Percentiles rank a stretch among this genome's conserved stretches.
Conservation (phyloP, 2,329 filamentous ascomycete genomes). For the Mariannaea elegans region DNA sequence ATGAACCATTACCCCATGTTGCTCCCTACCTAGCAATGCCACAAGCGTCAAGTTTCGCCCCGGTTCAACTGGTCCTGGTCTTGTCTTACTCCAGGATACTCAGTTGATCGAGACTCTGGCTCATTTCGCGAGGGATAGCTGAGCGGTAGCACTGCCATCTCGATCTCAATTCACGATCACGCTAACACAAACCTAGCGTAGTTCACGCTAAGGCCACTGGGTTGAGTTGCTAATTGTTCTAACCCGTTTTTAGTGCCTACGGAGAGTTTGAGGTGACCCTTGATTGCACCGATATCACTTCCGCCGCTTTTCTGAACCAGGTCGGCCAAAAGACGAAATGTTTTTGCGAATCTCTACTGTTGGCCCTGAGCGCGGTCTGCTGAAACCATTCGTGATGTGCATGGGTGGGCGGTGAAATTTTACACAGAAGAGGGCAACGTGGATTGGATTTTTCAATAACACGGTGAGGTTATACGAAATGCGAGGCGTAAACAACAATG, state of each 20-base stretch:
- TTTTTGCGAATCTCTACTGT: slow-evolving; percentile 77
- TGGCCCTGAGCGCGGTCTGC: slow-evolving; percentile 73
- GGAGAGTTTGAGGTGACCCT: slow-evolving; percentile 68
- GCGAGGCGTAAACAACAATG: too few relatives aligned
- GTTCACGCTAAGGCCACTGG: slow-evolving; percentile 45
- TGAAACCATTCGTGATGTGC: slow-evolving; percentile 74
- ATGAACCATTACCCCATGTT: too few relatives aligned
- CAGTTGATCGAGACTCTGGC: slow-evolving; percentile 65
- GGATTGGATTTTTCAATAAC: slow-evolving; percentile 81
- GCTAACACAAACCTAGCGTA: slow-evolving; percentile 21
- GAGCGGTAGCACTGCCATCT: not conserved
- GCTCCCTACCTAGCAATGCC: too few relatives aligned
- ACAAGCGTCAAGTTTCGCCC: not conserved
- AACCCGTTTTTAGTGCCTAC: slow-evolving; percentile 48
- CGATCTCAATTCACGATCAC: not conserved
- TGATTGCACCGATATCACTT: slow-evolving; percentile 64
- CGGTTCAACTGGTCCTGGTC: slow-evolving; percentile 11
- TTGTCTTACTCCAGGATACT: slow-evolving; percentile 67
- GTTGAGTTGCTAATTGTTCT: too few relatives aligned
- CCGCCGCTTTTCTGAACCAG: slow-evolving; percentile 60
- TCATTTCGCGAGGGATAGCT: slow-evolving; percentile 47
- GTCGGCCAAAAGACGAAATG: slow-evolving; percentile 64
- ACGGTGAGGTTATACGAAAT: too few relatives aligned
- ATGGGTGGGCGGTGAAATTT: slow-evolving; percentile 67
- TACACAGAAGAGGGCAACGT: slow-evolving; percentile 77